Evolutionary conservation across 805 yeast genomes (phyloP).

Genomic region (Zygosaccharomyces rouxii): DNA sequence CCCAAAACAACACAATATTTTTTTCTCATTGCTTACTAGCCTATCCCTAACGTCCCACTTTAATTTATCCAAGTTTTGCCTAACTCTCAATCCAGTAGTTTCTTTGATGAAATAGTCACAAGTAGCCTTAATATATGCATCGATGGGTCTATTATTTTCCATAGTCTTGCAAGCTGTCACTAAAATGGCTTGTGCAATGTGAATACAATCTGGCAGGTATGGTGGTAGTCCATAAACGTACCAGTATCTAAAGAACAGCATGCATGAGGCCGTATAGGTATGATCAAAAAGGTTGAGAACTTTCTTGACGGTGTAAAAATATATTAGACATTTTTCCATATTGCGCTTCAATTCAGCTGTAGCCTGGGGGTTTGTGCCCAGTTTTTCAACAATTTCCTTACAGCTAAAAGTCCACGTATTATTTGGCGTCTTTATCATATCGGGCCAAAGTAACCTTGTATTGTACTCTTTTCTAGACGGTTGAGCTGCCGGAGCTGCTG

Average conservation of each 20-base stretch:
- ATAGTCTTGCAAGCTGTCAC: conserved; percentile 36
- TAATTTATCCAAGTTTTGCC: conserved; percentile 32
- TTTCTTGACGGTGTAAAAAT: conserved; percentile 35
- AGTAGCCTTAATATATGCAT: conserved; percentile 34
- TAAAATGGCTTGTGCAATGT: conserved; percentile 33
- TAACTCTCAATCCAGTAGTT: conserved; percentile 19
- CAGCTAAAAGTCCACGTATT: conserved; percentile 32
- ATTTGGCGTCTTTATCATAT: conserved; percentile 30
- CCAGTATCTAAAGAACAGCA: conserved; percentile 36
- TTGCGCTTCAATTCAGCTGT: conserved; percentile 27
- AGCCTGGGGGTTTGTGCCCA: conserved; percentile 22
- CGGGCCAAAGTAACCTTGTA: conserved; percentile 35
- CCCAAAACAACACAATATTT: conserved; percentile 30
- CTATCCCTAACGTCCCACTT: conserved; percentile 37
- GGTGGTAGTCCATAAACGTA: conserved; percentile 30
- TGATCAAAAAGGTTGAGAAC: conserved; percentile 34
- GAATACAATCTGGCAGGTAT: conserved; percentile 29
- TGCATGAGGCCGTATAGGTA: conserved; percentile 35
- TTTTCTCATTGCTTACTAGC: conserved; percentile 32
- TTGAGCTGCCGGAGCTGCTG: not conserved
- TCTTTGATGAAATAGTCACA: conserved; percentile 28
- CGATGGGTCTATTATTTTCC: conserved; percentile 37
- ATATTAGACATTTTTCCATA: conserved; percentile 35
- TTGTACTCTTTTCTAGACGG: conserved; percentile 19
- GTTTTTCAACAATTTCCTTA: conserved; percentile 30